Base-by-base conservation (phyloP, 192 early-diverging fungal species). In the Coemansia sp. region DNA sequence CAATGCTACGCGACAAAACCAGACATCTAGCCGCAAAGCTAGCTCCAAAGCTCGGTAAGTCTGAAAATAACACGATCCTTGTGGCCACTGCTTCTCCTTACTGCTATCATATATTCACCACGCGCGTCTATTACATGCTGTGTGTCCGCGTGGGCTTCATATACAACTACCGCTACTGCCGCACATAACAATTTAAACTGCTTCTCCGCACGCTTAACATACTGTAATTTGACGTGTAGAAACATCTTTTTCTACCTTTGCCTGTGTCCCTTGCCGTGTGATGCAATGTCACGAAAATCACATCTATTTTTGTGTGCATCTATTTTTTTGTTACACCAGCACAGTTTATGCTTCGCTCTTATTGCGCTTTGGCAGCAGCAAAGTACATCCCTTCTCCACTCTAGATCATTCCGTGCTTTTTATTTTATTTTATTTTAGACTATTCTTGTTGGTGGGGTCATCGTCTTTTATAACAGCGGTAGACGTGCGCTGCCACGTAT, bases 1-100 rank as follows among this genome's bases (percentile, higher is more conserved):
- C n/a, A n/a, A 69, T 81, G 78, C 73, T 81, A 18, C 73, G 78
- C 43, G 67, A 71, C 59, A 72, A 72, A 59, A 76, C 78, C 63
- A 68, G 73, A 33, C 78, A 81, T 60, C 55, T 81, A 58, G 73
- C 73, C 41, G 72, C 68, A 58, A 81, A 73, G 64, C 60, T 70
- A 14, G 63, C 59, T 65, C 76, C 76, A 64, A 73, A 72, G 67
- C 66, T 63, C 43, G 45, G 78, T 81, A 72, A 16, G 77, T 74
- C 6, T 41, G 15, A 46, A 46, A 7, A 46, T 18, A 46, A 14
- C 16, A 18, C 11, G 0, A 46, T 18, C 14, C 14, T 18, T 46
- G 16, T 14, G 1, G 44, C 39, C 12, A 41, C 5, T 46, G 44
- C 44, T 18, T 1, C 5, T 18, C 5, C 44, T 46, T 18, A 46